These are phyloP conservation scores for Colletotrichum aenigma DNA, from an alignment of 2,329 filamentous ascomycete species.

Conservation along the genomic window DNA sequence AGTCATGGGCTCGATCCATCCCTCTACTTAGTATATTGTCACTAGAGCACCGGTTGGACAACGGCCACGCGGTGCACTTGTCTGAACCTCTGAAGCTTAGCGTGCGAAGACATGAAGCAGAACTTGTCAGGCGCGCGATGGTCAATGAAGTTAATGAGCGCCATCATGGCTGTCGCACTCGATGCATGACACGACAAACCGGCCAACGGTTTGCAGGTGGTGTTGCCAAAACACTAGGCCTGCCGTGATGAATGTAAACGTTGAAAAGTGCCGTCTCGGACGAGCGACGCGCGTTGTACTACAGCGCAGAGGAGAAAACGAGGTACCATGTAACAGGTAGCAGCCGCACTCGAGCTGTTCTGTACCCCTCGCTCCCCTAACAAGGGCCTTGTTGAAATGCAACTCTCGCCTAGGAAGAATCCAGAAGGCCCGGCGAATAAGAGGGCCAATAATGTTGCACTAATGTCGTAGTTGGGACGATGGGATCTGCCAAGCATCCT, in stretches of 20 bases:
- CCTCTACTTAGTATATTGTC: background rate
- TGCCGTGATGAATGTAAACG: background rate
- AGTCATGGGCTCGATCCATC: slow-evolving; percentile 7
- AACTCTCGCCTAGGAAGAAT: background rate
- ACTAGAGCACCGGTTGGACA: background rate
- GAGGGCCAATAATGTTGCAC: background rate
- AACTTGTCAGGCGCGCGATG: background rate
- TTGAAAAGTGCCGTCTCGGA: background rate
- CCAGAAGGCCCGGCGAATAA: background rate
- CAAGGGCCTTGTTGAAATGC: background rate
- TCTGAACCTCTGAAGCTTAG: background rate
- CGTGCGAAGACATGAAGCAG: background rate
- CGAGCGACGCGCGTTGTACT: background rate
- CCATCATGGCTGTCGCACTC: background rate
- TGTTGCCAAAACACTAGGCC: background rate
- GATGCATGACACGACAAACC: background rate
- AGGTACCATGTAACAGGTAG: background rate
- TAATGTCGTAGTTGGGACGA: background rate
- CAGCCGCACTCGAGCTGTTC: background rate
- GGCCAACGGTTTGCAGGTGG: background rate
- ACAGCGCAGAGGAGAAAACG: background rate
- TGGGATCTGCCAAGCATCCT: background rate
- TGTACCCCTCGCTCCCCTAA: background rate
- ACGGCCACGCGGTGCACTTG: background rate
- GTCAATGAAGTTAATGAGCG: background rate